Evolutionary conservation across 768 basidiomycete species (phyloP).

Genomic region (Austroboletus festivus): DNA sequence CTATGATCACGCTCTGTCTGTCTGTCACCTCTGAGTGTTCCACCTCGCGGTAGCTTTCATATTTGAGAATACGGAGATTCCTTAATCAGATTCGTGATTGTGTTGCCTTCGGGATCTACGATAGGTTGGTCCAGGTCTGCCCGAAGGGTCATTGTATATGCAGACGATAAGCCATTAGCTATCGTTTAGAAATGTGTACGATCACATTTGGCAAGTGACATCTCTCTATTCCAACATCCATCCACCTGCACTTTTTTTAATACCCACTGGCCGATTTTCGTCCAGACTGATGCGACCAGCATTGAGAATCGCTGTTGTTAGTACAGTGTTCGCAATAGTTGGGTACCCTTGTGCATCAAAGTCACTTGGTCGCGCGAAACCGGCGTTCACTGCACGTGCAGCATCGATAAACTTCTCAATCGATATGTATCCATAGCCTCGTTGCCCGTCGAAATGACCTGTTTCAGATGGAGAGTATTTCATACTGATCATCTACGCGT

Average conservation of each 20-base stretch:
- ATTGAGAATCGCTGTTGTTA: constrained; percentile 85
- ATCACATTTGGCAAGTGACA: neutral
- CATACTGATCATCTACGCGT: constrained; percentile 53
- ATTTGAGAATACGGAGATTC: too few relatives aligned
- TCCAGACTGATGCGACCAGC: constrained; percentile 89
- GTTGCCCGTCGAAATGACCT: constrained; percentile 92
- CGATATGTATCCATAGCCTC: constrained; percentile 88
- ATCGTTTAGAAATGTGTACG: constrained; percentile 35
- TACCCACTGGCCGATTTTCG: constrained; percentile 80
- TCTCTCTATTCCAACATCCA: constrained; percentile 65
- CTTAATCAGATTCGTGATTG: too few relatives aligned
- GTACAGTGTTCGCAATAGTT: constrained; percentile 84
- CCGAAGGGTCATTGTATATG: too few relatives aligned
- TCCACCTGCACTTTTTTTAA: constrained; percentile 59
- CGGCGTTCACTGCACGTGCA: constrained; percentile 73
- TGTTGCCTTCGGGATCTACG: too few relatives aligned
- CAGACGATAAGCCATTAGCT: constrained; percentile 37
- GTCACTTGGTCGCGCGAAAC: constrained; percentile 58
- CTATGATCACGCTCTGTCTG: too few relatives aligned
- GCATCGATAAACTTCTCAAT: constrained; percentile 92
- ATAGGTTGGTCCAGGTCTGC: too few relatives aligned
- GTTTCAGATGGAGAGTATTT: constrained; percentile 91
- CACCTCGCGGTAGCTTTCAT: too few relatives aligned
- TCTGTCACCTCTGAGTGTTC: too few relatives aligned
- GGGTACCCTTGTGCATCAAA: constrained; percentile 82